phyloP scores from a whole-genome alignment of 202 grass and related monocot species.

The Dendrocalamus latiflorus region DNA sequence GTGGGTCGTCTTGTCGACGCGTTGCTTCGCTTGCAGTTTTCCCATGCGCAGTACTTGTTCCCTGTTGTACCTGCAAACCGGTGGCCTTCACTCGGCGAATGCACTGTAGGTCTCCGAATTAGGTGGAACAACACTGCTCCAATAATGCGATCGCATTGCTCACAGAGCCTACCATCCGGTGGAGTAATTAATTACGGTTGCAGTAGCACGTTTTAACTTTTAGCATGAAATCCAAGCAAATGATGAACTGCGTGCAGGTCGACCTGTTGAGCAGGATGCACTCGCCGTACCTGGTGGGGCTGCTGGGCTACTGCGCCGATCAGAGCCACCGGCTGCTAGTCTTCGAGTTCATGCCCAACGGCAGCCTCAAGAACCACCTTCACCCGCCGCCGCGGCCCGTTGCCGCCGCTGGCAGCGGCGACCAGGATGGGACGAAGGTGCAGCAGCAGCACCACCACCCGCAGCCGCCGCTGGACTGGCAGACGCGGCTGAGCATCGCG shows the following conservation, averaged over 20 bases:
- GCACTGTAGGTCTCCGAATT: too few species aligned
- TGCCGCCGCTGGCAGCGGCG: not conserved
- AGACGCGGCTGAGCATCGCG: conserved; percentile 74
- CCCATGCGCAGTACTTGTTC: too few species aligned
- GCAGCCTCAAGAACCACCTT: conserved; percentile 74
- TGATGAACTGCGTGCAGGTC: conserved; percentile 36
- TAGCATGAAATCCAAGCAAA: not conserved
- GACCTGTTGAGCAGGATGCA: conserved; percentile 85
- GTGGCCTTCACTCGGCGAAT: too few species aligned
- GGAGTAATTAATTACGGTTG: too few species aligned
- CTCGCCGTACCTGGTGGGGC: conserved; percentile 64
- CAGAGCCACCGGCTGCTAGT: conserved; percentile 91
- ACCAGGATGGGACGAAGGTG: not conserved
- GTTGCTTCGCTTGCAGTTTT: too few species aligned
- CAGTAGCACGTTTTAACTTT: not conserved
- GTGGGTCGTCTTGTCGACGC: too few species aligned
- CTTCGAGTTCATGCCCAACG: conserved; percentile 91
- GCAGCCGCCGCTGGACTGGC: conserved; percentile 63
- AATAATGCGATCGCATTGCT: too few species aligned
- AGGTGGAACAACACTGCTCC: too few species aligned
- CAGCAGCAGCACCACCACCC: too few species aligned
- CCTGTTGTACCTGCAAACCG: too few species aligned
- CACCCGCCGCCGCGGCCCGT: conserved; percentile 27
- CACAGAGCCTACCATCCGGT: not conserved
- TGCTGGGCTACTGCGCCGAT: conserved; percentile 95